A percentile compares a stretch with the other conserved stretches of the same genome.
Evolutionary conservation across 2,329 filamentous ascomycete species (phyloP).

Genomic region (Zymoseptoria ardabiliae): DNA sequence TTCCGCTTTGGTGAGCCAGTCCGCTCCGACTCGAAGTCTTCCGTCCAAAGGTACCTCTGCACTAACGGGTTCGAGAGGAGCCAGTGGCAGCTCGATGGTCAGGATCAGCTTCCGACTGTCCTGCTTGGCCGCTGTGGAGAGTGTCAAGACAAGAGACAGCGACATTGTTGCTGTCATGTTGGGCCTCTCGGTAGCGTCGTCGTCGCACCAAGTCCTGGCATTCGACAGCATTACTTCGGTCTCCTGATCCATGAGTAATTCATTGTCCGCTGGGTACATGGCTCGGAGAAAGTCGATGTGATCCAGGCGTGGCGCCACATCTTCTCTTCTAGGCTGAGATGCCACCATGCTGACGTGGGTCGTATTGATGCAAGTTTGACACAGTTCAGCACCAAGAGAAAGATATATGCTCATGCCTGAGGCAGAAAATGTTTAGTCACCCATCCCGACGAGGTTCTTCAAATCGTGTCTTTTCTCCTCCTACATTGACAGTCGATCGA

Average conservation of each 20-base stretch:
- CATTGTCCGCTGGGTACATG: slow-evolving; percentile 43
- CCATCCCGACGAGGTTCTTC: no score
- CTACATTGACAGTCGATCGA: no score
- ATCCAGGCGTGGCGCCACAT: slow-evolving; percentile 11
- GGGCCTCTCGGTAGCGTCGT: background rate
- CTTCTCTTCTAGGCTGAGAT: background rate
- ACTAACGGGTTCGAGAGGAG: slow-evolving; percentile 3
- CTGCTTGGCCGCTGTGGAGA: background rate
- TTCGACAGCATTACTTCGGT: slow-evolving; percentile 3
- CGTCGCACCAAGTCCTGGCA: slow-evolving; percentile 13
- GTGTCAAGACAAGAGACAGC: background rate
- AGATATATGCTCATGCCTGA: background rate
- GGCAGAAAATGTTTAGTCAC: no score
- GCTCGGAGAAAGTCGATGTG: slow-evolving; percentile 45
- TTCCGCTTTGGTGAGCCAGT: slow-evolving; percentile 48
- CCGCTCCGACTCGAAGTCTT: slow-evolving; percentile 33
- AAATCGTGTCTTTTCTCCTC: no score
- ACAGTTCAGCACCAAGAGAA: no score
- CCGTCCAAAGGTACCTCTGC: slow-evolving; percentile 34
- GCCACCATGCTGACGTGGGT: background rate
- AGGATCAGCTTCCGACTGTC: slow-evolving; percentile 25
- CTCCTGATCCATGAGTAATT: slow-evolving; percentile 22
- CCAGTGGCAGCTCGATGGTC: slow-evolving; percentile 32
- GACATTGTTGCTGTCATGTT: slow-evolving; percentile 2
- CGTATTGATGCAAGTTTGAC: background rate